Percentiles rank a stretch among this genome's conserved stretches.
Evolutionary conservation across 306 rosid genomes (phyloP).

Genomic region (Geum urbanum): DNA sequence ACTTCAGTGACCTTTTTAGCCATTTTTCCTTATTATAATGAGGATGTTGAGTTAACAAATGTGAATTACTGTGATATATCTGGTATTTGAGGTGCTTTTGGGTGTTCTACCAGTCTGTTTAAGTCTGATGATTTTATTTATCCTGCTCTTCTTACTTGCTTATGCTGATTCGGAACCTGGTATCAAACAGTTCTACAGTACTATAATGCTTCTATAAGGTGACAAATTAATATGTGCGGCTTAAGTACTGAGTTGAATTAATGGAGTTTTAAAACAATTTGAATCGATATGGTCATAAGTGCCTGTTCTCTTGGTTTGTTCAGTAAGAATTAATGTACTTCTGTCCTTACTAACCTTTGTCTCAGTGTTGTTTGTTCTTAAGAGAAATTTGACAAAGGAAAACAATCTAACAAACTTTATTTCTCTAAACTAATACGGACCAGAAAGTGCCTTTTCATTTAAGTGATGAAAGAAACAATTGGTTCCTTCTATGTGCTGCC

Average conservation of each 20-base stretch:
- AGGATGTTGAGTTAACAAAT: neutral
- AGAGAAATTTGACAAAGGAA: neutral
- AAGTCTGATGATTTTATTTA: conserved; percentile 15
- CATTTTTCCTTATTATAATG: too few species aligned
- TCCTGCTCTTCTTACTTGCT: conserved; percentile 14
- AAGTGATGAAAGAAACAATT: conserved; percentile 16
- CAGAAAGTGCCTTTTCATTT: neutral
- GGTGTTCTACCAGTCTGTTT: neutral
- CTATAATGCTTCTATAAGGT: neutral
- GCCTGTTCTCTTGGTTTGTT: neutral
- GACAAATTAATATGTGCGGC: neutral
- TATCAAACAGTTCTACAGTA: neutral
- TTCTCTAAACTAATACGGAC: neutral
- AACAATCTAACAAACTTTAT: neutral
- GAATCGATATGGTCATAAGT: conserved; percentile 13
- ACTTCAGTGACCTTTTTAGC: too few species aligned
- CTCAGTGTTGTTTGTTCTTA: neutral
- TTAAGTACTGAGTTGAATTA: conserved; percentile 5
- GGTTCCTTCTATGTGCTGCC: conserved; percentile 17
- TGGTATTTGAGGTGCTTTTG: conserved; percentile 15
- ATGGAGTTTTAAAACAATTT: neutral
- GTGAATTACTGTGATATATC: neutral
- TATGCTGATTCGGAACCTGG: conserved; percentile 18
- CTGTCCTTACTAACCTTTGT: neutral
- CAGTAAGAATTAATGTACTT: too few species aligned